Conservation (phyloP, 371 early-diverging fungal genomes). For the Actinomortierella wolfii region DNA sequence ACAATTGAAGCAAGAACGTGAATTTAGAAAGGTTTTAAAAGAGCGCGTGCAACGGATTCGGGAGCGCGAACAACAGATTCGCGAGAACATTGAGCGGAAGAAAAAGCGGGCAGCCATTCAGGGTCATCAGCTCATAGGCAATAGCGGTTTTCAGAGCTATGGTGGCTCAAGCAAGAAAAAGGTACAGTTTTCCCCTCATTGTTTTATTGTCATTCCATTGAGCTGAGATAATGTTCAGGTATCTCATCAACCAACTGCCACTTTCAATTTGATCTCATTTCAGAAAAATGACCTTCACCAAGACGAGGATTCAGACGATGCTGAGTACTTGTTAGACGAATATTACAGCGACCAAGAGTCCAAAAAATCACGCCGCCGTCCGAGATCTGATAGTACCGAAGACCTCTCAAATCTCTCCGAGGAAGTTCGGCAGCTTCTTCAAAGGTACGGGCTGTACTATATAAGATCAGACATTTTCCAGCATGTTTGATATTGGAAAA, state of each 20-base stretch:
- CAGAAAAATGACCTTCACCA: too few species aligned
- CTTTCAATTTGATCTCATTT: too few species aligned
- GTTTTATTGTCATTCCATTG: too few species aligned
- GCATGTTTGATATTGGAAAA: too few species aligned
- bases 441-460: conserved; percentile 46
- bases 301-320: conserved; percentile 49
- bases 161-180: too few species aligned
- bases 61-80: conserved; percentile 31
- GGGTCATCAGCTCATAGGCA: too few species aligned
- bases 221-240: too few species aligned
- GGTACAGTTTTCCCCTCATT: too few species aligned
- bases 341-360: conserved; percentile 66
- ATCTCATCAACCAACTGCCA: too few species aligned
- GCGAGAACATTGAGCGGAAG: conserved; percentile 23
- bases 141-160: too few species aligned
- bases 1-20: conserved; percentile 20
- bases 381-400: neutral
- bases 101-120: conserved; percentile 21
- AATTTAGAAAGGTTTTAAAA: conserved; percentile 19
- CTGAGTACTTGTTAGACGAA: conserved; percentile 66
- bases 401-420: conserved; percentile 50
- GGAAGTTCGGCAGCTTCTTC: conserved; percentile 58
- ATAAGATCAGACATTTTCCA: too few species aligned
- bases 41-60: conserved; percentile 29
- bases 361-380: conserved; percentile 7